Base-by-base conservation (phyloP, 2,329 filamentous ascomycete genomes). In the Curvularia spicifera region DNA sequence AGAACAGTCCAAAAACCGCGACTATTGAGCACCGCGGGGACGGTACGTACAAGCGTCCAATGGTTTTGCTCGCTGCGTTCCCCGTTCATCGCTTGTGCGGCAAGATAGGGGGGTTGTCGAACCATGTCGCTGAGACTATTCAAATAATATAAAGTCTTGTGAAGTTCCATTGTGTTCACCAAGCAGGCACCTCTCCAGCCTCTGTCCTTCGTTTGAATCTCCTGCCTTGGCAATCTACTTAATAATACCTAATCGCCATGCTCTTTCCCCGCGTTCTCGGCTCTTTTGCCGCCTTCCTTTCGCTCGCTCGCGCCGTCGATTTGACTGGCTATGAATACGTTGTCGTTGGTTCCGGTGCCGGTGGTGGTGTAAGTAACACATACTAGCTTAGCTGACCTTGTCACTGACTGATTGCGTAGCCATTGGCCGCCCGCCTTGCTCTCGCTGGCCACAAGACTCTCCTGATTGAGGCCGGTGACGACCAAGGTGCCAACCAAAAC, bases 391-490 rank as follows among this genome's bases (percentile, higher is more conserved):
- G 4, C 1, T 51, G 8, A n/a, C 33, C 18, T n/a, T 7, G 2
- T 24, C 12, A 51, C 46, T 58, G 18, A 58, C 51, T 29, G 1
- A 1, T 6, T 13, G 3, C 44, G 4, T 46, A 65, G 37, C 73
- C 73, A 39, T 59, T 76, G 26, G 72, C 85, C 12, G 82, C 83
- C 24, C 81, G 85, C 42, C 81, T 89, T 28, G 86, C 86, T n/a
- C 76, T 84, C 50, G 82, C 84, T 33, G 86, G 86, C 40, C 81
- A 84, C 75, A 84, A 81, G 63, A 84, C 84, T 1, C 81, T 88
- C n/a, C 80, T 89, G 3, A 81, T 88, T 31, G 85, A 87, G 64
- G 85, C 85, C 24, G 85, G 85, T 50, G 84, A 85, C 59, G 85
- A 88, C 64, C 81, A 85, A 59, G 82, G 80, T 18, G 76, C 78